Evolutionary conservation across 441 rosid species (phyloP), one percentile per base, ranked within the genome.

Genomic region (Heliophila coronopifolia): DNA sequence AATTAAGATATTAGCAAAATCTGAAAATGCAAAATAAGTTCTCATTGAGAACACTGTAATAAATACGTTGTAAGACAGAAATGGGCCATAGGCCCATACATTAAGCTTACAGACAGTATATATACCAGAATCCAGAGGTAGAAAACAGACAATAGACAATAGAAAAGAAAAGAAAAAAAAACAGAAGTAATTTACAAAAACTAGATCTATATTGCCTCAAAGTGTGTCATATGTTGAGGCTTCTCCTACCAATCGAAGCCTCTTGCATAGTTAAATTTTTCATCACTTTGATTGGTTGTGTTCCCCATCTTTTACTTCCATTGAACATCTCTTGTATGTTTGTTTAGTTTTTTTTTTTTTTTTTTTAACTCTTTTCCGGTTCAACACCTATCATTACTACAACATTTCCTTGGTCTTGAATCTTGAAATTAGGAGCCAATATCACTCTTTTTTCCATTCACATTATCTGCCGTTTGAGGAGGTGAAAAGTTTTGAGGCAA

Each of bases 401-500:
- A n/a, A 77, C 70, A 40, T 77, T 69, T 40, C 71, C 78, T 31
- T 68, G 39, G 54, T 17, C 54, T 37, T 57, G 59, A 17, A 36
- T 13, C 54, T 60, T 47, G 50, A 58, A 58, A 66, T 58, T 73
- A 54, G 80, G 77, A 68, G 73, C 83, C 55, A 71, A 6, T 67
- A 15, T 47, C 50, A 5, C 20, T 69, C 57, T 67, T 75, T 65
- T 66, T 58, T 2, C 62, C 69, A 22, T 61, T 79, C 51, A 63
- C 64, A 43, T 68, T 67, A 30, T 47, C 59, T 55, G 53, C 73
- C 55, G 49, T 45, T 31, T 24, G 80, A 14, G 77, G 81, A 63
- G 81, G 95, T 40, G 94, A 87, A 73, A 92, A 92, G 83, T 96
- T 87, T 69, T 92, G 98, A 9, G 98, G 98, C 68, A 92, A 58